Conservation (phyloP, 2,329 filamentous ascomycete genomes). For the Zasmidium angulare region DNA sequence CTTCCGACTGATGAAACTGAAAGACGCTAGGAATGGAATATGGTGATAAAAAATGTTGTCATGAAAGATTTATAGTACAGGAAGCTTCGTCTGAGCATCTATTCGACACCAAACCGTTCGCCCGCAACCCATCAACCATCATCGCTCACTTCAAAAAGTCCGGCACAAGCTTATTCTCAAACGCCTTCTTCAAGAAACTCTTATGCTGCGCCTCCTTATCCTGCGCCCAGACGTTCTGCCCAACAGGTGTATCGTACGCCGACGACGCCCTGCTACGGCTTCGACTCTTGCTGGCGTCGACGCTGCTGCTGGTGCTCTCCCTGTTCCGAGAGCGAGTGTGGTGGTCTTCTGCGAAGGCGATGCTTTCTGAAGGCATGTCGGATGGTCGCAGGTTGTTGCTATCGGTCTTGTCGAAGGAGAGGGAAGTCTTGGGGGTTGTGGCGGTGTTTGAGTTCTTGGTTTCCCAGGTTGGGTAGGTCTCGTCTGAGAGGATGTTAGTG, state of each 20-base stretch:
- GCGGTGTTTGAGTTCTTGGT: background rate
- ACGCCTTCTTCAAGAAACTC: background rate
- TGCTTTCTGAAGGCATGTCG: background rate
- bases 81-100: too few relatives aligned
- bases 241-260: background rate
- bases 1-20: background rate
- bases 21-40: background rate
- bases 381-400: too few relatives aligned
- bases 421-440: background rate
- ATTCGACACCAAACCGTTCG: too few relatives aligned
- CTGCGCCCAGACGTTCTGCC: background rate
- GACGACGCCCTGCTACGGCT: background rate
- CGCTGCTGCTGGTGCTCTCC: background rate
- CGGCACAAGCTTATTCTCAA: background rate
- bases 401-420: background rate
- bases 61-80: background rate
- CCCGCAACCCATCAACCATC: too few relatives aligned
- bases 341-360: constrained; percentile 6
- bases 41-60: too few relatives aligned
- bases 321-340: background rate
- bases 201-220: background rate
- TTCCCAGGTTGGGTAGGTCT: background rate
- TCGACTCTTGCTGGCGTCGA: background rate
- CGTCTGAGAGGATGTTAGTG: background rate
- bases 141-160: background rate